Base-by-base conservation (phyloP, 2,329 filamentous ascomycete genomes). In the Metarhizium rileyi region DNA sequence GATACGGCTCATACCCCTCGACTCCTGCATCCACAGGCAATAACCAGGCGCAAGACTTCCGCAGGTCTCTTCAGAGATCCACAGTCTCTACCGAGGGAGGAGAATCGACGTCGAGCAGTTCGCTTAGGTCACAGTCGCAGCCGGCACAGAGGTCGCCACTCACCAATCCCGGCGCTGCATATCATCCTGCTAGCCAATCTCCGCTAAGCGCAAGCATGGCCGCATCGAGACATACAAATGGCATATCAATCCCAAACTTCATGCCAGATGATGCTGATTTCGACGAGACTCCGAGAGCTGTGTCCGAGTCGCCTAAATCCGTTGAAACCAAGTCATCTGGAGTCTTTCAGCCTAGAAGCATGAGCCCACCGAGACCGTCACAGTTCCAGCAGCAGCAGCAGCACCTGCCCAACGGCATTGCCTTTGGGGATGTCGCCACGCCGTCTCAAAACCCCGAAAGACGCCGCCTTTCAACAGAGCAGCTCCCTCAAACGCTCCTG, bases 71-170 rank as follows among this genome's bases (percentile, higher is more conserved):
- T 48, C 78, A 83, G 55, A 70, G 80, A 57, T 75, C 77, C 1
- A 67, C 70, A 9, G 65, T 70, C 23, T 67, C 72, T 16, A 75
- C 71, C 23, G 78, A 82, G 33, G 62, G 71, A 14, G 71, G 70
- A 9, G 59, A 67, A 18, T 64, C 70, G 35, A 65, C 72, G 47
- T 70, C 77, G 25, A 76, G 70, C 49, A 77, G 79, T 56, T 70
- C 78, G n/a, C 62, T 81, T 53, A 73, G 81, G 54, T 84, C 81
- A 25, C 81, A 84, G 60, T 84, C 81, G n/a, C 81, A 84, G 60
- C 81, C 81, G 23, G 80, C 80, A 3, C 75, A 77, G 30, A 70
- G 78, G 27, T 66, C 70, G 55, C 57, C 64, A 44, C 53, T 69
- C 57, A 52, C 59, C 50, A 52, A 60, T 38, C 49, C 58, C 16